Evolutionary conservation across 768 basidiomycete genomes (phyloP), one percentile per base, ranked within the genome.

Genomic region (Rhizopogon salebrosus): DNA sequence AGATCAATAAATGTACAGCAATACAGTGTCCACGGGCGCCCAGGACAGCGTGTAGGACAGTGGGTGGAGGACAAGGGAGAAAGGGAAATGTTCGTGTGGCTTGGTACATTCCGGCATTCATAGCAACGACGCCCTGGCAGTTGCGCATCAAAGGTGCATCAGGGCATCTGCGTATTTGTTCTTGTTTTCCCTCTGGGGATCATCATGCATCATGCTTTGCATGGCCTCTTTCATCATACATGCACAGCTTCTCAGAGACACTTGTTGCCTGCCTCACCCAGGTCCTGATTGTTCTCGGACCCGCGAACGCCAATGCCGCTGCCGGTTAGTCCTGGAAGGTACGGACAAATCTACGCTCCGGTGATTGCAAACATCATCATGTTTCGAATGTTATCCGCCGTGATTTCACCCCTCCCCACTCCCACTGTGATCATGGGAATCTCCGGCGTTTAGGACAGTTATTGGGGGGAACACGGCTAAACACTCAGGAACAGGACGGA

Each of bases 71-170:
- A 24, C 10, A 41, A 54, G 18, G 36, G 39, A 40, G 49, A 52
- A 51, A 26, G 31, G 1, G 29, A 31, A 34, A 23, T 20, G 50
- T 38, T 55, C 14, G 39, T 39, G 43, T 24, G 43, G 23, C 36
- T 40, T 22, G 24, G 45, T 55, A 43, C 55, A 62, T 55, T 55
- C 65, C 41, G 49, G 45, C 51, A 38, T 46, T 53, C 60, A 57
- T 59, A 22, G 61, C 54, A 58, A 60, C 63, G n/a, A n/a, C n/a
- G n/a, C 56, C 51, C 45, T 43, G 54, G 51, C 56, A 43, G 55
- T 39, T 54, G 43, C 42, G 6, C 52, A 53, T 53, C 52, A 53
- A 40, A 53, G 43, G 37, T 51, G 40, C 55, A 68, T 66, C 59
- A 67, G 18, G 41, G 27, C 40, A 43, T 34, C 22, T 42, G 41